A percentile compares a stretch with the other conserved stretches of the same genome.
Conservation (phyloP, 1,139 yeast species). For the Taiozyma sp. region DNA sequence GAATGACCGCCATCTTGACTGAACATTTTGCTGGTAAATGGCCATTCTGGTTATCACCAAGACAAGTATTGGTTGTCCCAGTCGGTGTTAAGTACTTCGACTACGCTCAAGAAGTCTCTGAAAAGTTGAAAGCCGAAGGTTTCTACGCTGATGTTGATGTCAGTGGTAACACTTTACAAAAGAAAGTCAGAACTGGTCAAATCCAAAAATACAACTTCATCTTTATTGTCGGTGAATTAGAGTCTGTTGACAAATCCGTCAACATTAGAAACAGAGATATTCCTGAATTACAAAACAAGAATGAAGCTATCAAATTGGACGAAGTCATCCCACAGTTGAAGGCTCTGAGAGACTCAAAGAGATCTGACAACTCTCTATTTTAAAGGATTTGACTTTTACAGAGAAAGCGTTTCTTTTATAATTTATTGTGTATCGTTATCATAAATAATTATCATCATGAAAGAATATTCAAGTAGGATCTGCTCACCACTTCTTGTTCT, state of each 20-base stretch:
- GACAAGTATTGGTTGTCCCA: slow-evolving; percentile 92
- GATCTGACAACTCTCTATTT: slow-evolving; percentile 50
- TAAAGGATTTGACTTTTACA: slow-evolving; percentile 1
- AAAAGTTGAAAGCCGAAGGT: slow-evolving; percentile 57
- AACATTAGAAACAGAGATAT: slow-evolving; percentile 94
- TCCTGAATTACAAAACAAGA: slow-evolving; percentile 80
- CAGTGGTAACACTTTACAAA: slow-evolving; percentile 90
- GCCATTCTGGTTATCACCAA: slow-evolving; percentile 99
- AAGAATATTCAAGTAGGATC: not conserved
- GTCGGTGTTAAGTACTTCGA: slow-evolving; percentile 90
- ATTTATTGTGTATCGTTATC: not conserved
- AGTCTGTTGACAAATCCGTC: slow-evolving; percentile 69
- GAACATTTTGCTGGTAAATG: slow-evolving; percentile 98
- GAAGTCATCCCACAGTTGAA: slow-evolving; percentile 63
- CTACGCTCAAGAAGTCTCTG: slow-evolving; percentile 77
- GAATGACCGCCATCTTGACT: slow-evolving; percentile 96
- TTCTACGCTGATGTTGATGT: slow-evolving; percentile 91
- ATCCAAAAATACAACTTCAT: slow-evolving; percentile 87
- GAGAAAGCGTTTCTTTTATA: not conserved
- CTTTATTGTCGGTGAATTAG: slow-evolving; percentile 95
- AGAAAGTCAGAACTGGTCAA: slow-evolving; percentile 96
- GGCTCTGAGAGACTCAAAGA: slow-evolving; percentile 59
- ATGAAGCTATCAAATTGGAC: slow-evolving; percentile 68
- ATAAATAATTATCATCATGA: not conserved
- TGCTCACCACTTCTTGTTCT: slow-evolving; percentile 14